These are phyloP conservation scores for Hypholoma fasciculare DNA, from an alignment of 768 basidiomycete genomes.

Conservation along the genomic window DNA sequence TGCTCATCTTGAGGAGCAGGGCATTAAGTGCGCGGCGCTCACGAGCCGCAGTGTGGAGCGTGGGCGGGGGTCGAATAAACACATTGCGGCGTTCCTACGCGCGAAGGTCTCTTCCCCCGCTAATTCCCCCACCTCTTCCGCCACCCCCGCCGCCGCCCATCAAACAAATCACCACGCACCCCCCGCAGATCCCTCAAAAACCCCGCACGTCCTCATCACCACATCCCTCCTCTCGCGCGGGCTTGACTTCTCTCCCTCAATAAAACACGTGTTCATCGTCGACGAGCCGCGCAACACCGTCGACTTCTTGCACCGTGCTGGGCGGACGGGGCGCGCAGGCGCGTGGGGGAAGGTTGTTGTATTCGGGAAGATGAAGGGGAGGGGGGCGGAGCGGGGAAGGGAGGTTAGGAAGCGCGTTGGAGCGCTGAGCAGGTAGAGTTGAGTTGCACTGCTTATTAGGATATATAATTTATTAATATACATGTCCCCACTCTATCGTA, in stretches of 20 bases:
- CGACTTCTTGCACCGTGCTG: constrained; percentile 92
- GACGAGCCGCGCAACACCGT: constrained; percentile 89
- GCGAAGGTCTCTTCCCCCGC: constrained; percentile 13
- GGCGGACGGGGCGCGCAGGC: constrained; percentile 78
- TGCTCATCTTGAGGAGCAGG: constrained; percentile 55
- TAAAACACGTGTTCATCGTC: constrained; percentile 83
- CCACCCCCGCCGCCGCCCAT: not conserved
- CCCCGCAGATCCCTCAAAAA: constrained; percentile 27
- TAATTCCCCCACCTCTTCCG: constrained; percentile 15
- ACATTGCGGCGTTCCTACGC: constrained; percentile 74
- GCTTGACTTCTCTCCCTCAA: constrained; percentile 78
- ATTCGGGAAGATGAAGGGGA: constrained; percentile 69
- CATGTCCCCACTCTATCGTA: too few relatives aligned
- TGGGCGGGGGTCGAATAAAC: constrained; percentile 69
- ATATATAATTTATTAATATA: too few relatives aligned
- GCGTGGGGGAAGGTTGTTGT: constrained; percentile 69
- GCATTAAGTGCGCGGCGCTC: constrained; percentile 63
- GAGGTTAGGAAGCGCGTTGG: constrained; percentile 53
- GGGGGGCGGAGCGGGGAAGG: constrained; percentile 54
- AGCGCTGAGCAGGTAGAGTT: constrained; percentile 11
- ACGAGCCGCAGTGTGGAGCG: constrained; percentile 63
- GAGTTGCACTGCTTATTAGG: too few relatives aligned
- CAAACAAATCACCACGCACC: constrained; percentile 39
- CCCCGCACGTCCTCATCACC: constrained; percentile 76
- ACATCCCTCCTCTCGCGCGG: constrained; percentile 91